Conservation (phyloP, 768 basidiomycete species). For the Mycena latifolia region DNA sequence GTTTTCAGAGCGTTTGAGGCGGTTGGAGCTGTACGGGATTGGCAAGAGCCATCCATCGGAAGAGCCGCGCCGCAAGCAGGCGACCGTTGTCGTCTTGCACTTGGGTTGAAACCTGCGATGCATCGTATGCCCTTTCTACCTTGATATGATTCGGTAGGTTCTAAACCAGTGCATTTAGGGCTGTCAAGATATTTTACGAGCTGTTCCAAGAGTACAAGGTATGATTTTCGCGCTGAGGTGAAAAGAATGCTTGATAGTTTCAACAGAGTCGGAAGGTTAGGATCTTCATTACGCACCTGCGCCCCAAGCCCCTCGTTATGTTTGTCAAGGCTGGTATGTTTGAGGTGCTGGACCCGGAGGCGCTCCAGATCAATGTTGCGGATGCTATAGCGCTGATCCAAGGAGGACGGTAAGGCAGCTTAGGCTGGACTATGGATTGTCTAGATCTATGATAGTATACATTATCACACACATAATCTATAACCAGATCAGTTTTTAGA, state of each 20-base stretch:
- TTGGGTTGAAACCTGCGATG: slow-evolving; percentile 94
- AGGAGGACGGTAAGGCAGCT: slow-evolving; percentile 14
- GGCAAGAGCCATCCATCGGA: slow-evolving; percentile 90
- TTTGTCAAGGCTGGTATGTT: slow-evolving; percentile 66
- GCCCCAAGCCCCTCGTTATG: slow-evolving; percentile 50
- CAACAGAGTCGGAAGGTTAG: slow-evolving; percentile 62
- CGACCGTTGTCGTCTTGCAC: slow-evolving; percentile 89
- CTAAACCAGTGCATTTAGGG: no score
- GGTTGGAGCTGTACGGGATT: slow-evolving; percentile 91
- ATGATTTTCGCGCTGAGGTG: slow-evolving; percentile 40
- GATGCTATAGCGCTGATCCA: slow-evolving; percentile 62
- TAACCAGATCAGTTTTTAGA: no score
- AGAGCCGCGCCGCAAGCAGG: slow-evolving; percentile 78
- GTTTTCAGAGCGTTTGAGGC: slow-evolving; percentile 74
- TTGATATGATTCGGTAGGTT: no score
- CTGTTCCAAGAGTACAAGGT: no score
- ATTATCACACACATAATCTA: no score
- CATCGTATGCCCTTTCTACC: slow-evolving; percentile 49
- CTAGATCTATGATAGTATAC: no score
- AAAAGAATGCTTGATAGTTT: slow-evolving; percentile 2
- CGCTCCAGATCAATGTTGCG: slow-evolving; percentile 63
- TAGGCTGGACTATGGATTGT: no score
- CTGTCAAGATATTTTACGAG: no score
- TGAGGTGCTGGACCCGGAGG: slow-evolving; percentile 59
- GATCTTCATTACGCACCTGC: slow-evolving; percentile 65